Evolutionary conservation across 2,329 filamentous ascomycete species (phyloP), one percentile per base, ranked within the genome.

Genomic region (Neoscytalidium dimidiatum): DNA sequence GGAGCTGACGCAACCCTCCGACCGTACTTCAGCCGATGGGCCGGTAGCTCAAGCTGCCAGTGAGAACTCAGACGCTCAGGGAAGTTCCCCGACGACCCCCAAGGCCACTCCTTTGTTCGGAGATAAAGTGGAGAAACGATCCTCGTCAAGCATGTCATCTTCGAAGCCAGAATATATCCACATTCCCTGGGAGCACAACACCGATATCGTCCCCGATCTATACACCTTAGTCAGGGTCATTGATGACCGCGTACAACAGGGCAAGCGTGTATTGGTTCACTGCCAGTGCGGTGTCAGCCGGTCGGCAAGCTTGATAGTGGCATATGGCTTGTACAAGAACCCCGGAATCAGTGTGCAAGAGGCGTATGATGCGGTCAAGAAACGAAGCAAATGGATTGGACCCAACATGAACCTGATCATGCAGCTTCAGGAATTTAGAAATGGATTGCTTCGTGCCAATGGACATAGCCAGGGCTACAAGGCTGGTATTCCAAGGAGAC

Each of bases 381-480:
- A 86, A 62, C 90, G 90, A 78, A 95, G 92, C 76, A 88, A 85
- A 72, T 96, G 92, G 92, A 94, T 96, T 70, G 93, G 92, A 66
- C 92, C 92, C 0, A 96, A 96, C 76, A 96, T 96, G 92, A 92
- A 92, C 69, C 83, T 96, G 69, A 93, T 96, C 84, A 95, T 95
- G 83, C 93, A 92, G 69, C 81, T 96, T 53, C 91, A 94, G 75
- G 91, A 94, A 72, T 94, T 94, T 73, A 84, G 67, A 77, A 85
- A 69, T 74, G 84, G 72, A 79, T 83, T 76, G 48, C 64, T 77
- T n/a, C 73, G 74, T 62, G 69, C 72, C 9, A 78, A 75, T 46
- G 73, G 76, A 33, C 73, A 67, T 52, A 68, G 74, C 56, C 73
- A 74, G 66, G 70, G 67, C 6, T 77, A 73, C 64, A 74, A 74